These are phyloP conservation scores for Podaxis sp. DNA, from an alignment of 768 basidiomycete genomes.

Conservation along the genomic window DNA sequence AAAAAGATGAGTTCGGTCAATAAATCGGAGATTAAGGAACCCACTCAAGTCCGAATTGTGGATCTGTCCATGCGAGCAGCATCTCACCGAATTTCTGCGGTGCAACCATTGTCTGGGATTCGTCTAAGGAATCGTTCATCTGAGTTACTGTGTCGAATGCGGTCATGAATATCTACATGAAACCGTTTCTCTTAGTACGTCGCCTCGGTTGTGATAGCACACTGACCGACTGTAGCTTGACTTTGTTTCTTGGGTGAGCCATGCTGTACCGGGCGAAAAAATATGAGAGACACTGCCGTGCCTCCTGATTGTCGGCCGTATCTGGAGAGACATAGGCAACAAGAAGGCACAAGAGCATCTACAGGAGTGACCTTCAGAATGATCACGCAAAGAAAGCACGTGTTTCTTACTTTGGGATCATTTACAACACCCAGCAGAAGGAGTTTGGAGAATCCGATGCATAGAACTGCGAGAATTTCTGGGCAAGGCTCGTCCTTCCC, in stretches of 20 bases:
- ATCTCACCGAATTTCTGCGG: slow-evolving; percentile 75
- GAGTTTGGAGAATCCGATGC: slow-evolving; percentile 85
- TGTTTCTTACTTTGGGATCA: slow-evolving; percentile 63
- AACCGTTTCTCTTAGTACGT: background rate
- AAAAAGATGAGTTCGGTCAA: slow-evolving; percentile 9
- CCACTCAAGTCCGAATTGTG: slow-evolving; percentile 53
- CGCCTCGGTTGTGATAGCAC: background rate
- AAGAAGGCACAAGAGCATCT: slow-evolving; percentile 41
- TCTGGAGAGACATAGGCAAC: slow-evolving; percentile 81
- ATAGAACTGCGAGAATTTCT: slow-evolving; percentile 73
- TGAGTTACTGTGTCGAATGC: slow-evolving; percentile 61
- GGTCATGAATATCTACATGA: slow-evolving; percentile 61
- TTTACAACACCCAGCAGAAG: slow-evolving; percentile 81
- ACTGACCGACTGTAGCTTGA: slow-evolving; percentile 50
- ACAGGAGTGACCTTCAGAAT: background rate
- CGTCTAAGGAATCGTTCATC: slow-evolving; percentile 63
- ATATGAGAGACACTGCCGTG: slow-evolving; percentile 91
- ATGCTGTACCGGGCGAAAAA: slow-evolving; percentile 96
- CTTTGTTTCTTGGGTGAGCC: slow-evolving; percentile 78
- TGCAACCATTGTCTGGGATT: slow-evolving; percentile 70
- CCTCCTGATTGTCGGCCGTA: slow-evolving; percentile 78
- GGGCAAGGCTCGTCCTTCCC: slow-evolving; percentile 68
- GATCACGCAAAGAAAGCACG: background rate
- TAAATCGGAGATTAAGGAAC: slow-evolving; percentile 15
- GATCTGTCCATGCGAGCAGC: slow-evolving; percentile 88